A percentile compares a stretch with the other conserved stretches of the same genome.
phyloP scores from a whole-genome alignment of 371 early-diverging fungal species.

The Batrachochytrium dendrobatidis region DNA sequence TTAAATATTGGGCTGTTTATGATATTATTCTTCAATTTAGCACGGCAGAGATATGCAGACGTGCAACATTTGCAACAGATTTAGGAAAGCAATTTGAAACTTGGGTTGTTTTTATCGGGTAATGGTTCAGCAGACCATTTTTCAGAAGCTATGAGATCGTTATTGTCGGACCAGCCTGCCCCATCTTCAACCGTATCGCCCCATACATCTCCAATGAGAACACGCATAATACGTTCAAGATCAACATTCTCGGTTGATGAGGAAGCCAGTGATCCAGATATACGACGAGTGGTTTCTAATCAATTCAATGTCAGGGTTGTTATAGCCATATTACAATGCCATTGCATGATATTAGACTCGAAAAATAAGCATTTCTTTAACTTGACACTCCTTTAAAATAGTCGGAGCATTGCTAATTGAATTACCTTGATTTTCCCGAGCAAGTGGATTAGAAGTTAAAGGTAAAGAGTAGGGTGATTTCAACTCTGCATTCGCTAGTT shows the following conservation, averaged over 20 bases:
- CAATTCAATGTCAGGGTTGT: background rate
- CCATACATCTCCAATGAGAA: background rate
- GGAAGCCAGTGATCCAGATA: background rate
- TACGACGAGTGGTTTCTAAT: background rate
- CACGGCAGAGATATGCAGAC: too few relatives aligned
- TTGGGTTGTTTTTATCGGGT: too few relatives aligned
- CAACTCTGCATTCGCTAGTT: background rate
- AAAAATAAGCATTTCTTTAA: too few relatives aligned
- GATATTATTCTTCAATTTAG: too few relatives aligned
- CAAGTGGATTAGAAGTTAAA: background rate
- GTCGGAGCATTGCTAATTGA: background rate
- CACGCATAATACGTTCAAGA: background rate
- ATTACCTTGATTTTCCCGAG: background rate
- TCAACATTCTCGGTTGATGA: background rate
- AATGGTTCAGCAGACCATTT: background rate
- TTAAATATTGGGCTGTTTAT: too few relatives aligned
- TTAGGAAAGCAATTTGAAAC: too few relatives aligned
- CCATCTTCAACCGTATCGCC: background rate
- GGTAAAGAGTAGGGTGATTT: too few relatives aligned
- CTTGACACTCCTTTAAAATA: too few relatives aligned
- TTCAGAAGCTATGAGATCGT: background rate
- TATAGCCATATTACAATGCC: too few relatives aligned
- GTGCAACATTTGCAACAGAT: too few relatives aligned
- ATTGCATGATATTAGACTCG: too few relatives aligned
- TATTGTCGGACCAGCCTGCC: background rate